Evolutionary conservation across 2,329 filamentous ascomycete genomes (phyloP).

Genomic region (Pseudogymnoascus pannorum): DNA sequence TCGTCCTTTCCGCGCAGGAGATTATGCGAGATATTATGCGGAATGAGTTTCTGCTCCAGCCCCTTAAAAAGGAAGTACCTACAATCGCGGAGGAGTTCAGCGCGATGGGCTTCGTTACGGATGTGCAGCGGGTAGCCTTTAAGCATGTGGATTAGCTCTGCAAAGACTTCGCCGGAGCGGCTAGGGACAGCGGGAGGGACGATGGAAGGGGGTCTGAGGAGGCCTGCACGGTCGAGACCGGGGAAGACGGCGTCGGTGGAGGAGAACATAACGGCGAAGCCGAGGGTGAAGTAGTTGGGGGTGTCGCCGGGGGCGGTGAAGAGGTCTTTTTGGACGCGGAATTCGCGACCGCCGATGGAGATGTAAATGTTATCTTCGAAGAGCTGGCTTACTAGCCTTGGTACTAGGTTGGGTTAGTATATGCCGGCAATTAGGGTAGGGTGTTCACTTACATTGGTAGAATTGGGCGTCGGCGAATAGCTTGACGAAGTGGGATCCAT

Average conservation of each 20-base stretch:
- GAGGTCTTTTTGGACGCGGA: slow-evolving; percentile 82
- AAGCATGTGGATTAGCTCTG: slow-evolving; percentile 72
- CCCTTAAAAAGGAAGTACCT: slow-evolving; percentile 91
- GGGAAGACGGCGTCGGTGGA: slow-evolving; percentile 76
- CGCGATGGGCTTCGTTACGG: slow-evolving; percentile 66
- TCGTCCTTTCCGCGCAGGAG: slow-evolving; percentile 60
- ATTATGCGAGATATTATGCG: slow-evolving; percentile 70
- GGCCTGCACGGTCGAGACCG: slow-evolving; percentile 67
- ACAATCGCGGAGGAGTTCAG: slow-evolving; percentile 73
- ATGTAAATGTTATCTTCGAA: slow-evolving; percentile 91
- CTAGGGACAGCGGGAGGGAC: slow-evolving; percentile 73
- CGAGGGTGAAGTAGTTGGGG: slow-evolving; percentile 93
- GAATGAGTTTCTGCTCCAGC: slow-evolving; percentile 78
- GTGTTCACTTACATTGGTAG: slow-evolving; percentile 62
- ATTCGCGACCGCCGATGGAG: slow-evolving; percentile 77
- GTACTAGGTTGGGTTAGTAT: slow-evolving; percentile 48
- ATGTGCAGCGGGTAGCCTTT: slow-evolving; percentile 79
- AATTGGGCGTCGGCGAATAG: slow-evolving; percentile 94
- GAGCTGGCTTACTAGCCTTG: slow-evolving; percentile 80
- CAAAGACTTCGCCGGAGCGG: slow-evolving; percentile 75
- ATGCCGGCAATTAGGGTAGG: no score
- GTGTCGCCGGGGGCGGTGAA: slow-evolving; percentile 80
- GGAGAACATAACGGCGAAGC: slow-evolving; percentile 82
- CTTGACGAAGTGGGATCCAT: slow-evolving; percentile 82
- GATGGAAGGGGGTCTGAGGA: slow-evolving; percentile 83